phyloP scores from a whole-genome alignment of 78 protist genomes.

The Dictyostelium purpureum region DNA sequence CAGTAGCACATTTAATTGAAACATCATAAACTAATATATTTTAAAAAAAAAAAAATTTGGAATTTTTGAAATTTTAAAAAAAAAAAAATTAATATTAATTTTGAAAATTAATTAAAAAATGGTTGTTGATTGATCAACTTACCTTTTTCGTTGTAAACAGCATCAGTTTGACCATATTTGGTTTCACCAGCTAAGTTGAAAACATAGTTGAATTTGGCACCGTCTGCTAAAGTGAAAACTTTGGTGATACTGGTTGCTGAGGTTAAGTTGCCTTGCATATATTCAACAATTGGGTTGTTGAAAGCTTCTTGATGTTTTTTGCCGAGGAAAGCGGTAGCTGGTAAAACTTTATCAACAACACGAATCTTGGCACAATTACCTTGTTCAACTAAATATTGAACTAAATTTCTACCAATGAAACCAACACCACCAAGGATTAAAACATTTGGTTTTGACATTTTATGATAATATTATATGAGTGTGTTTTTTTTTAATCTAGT shows the following conservation, averaged over 20 bases:
- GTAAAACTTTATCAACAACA: constrained; percentile 93
- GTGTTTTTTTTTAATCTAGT: not conserved
- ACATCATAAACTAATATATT: constrained; percentile 78
- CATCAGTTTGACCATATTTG: constrained; percentile 88
- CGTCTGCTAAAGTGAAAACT: constrained; percentile 74
- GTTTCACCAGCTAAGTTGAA: constrained; percentile 96
- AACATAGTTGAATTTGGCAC: constrained; percentile 85
- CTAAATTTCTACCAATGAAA: constrained; percentile 95
- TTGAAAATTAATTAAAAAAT: no score
- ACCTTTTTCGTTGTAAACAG: constrained; percentile 87
- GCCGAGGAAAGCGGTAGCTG: constrained; percentile 87
- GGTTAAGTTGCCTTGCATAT: constrained; percentile 89
- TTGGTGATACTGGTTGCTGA: constrained; percentile 58
- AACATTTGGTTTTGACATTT: constrained; percentile 77
- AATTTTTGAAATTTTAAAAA: no score
- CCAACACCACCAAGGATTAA: constrained; percentile 96
- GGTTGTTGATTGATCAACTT: no score
- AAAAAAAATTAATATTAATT: no score
- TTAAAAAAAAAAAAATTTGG: no score
- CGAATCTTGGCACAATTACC: constrained; percentile 81
- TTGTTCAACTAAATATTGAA: constrained; percentile 87
- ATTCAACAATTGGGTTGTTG: constrained; percentile 80
- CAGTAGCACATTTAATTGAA: constrained; percentile 69
- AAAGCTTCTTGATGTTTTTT: constrained; percentile 69
- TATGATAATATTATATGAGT: not conserved